phyloP scores from a whole-genome alignment of 768 basidiomycete genomes.

The Phanerodontia chrysosporium region DNA sequence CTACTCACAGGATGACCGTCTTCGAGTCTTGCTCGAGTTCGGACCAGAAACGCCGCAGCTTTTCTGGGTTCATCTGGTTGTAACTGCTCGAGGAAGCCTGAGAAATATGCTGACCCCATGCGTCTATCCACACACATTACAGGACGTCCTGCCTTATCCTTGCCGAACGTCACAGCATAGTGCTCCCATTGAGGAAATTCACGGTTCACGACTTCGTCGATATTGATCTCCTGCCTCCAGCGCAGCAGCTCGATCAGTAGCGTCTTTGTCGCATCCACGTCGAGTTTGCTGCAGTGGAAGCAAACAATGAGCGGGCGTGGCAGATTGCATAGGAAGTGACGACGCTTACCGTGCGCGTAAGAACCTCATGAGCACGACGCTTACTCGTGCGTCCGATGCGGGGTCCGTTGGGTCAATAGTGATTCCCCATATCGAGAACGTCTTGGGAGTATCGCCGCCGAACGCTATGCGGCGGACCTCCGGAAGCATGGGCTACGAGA shows the following conservation, averaged over 20 bases:
- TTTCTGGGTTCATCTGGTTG: conserved; percentile 31
- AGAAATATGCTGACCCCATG: not conserved
- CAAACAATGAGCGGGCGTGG: not conserved
- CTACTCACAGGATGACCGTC: not conserved
- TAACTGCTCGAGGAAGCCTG: conserved; percentile 53
- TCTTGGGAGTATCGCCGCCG: conserved; percentile 45
- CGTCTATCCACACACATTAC: conserved; percentile 67
- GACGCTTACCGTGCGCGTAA: conserved; percentile 23
- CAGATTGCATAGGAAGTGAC: not conserved
- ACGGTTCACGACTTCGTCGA: conserved; percentile 53
- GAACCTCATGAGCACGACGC: conserved; percentile 80
- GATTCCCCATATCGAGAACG: conserved; percentile 70
- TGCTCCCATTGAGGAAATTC: conserved; percentile 47
- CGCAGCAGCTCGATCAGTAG: conserved; percentile 67
- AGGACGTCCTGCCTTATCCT: conserved; percentile 68
- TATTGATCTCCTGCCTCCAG: conserved; percentile 65
- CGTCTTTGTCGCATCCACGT: conserved; percentile 45
- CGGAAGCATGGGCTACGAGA: conserved; percentile 35
- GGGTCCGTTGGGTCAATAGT: conserved; percentile 54
- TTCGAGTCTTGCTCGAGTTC: not conserved
- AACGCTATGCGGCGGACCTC: conserved; percentile 56
- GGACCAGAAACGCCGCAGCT: not conserved
- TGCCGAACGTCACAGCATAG: conserved; percentile 35
- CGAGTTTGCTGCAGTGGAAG: conserved; percentile 40
- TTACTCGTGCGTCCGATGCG: conserved; percentile 54